These are phyloP conservation scores for Kitagawia praeruptora DNA, from an alignment of 129 eudicot genomes.

Conservation along the genomic window DNA sequence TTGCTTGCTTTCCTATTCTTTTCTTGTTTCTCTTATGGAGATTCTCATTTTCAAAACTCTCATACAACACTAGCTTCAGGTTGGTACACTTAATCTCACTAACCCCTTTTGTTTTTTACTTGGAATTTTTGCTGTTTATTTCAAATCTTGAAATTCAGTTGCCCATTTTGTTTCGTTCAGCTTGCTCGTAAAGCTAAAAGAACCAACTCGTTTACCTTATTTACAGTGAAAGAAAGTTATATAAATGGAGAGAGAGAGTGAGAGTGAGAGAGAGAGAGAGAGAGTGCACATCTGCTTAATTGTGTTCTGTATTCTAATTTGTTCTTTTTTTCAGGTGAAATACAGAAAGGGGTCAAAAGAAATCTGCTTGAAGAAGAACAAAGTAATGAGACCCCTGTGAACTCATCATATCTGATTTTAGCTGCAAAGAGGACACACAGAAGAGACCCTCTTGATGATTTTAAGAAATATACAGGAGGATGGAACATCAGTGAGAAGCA, in stretches of 20 bases:
- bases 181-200: not conserved
- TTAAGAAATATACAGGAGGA: constrained; percentile 60
- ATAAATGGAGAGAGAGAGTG: not conserved
- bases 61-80: constrained; percentile 20
- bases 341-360: constrained; percentile 32
- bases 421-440: constrained; percentile 68
- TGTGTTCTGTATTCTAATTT: not conserved
- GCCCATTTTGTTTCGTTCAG: not conserved
- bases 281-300: not conserved
- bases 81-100: constrained; percentile 4
- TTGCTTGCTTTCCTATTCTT: constrained; percentile 22
- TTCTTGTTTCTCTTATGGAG: constrained; percentile 4
- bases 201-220: not conserved
- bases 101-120: not conserved
- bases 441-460: constrained; percentile 61
- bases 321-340: constrained; percentile 26
- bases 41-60: not conserved
- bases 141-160: constrained; percentile 7
- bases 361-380: constrained; percentile 28
- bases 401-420: constrained; percentile 59
- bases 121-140: not conserved
- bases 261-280: not conserved
- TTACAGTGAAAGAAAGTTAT: not conserved
- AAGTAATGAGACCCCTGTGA: constrained; percentile 28
- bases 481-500: constrained; percentile 76